These are phyloP conservation scores for Cnidoscolus chayamansa DNA, from an alignment of 441 rosid genomes.

Conservation along the genomic window DNA sequence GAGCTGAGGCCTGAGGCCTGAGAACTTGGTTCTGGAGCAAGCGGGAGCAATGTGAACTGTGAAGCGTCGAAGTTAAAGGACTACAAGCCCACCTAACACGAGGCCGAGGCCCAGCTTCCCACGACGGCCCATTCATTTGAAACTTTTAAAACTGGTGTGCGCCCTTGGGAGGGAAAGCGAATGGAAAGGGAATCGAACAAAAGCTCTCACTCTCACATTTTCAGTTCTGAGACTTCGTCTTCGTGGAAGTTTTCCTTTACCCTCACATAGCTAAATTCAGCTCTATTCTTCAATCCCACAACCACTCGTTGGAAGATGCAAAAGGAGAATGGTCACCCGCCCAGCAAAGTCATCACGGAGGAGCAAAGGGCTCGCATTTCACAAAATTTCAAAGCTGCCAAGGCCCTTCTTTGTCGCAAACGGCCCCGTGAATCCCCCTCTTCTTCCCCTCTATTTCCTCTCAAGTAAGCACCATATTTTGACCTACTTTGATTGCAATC, in stretches of 20 bases:
- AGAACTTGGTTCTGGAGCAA: no score
- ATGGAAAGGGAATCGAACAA: no score
- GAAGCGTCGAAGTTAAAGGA: no score
- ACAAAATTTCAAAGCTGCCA: constrained; percentile 47
- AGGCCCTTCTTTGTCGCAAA: constrained; percentile 40
- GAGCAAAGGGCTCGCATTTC: constrained; percentile 47
- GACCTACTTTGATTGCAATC: background rate
- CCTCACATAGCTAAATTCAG: background rate
- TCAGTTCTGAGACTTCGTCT: background rate
- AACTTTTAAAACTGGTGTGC: no score
- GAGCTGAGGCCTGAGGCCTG: background rate
- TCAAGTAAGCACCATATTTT: background rate
- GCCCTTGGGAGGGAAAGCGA: no score
- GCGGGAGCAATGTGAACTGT: no score
- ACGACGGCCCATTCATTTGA: no score
- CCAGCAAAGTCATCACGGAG: constrained; percentile 9
- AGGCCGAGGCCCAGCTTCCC: no score
- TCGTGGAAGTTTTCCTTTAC: background rate
- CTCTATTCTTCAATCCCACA: background rate
- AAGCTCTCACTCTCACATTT: no score
- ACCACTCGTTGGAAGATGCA: constrained; percentile 23
- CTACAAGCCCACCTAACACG: no score
- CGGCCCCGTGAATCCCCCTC: constrained; percentile 33
- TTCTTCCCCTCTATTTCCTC: constrained; percentile 9
- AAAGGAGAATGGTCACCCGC: constrained; percentile 27